Evolutionary conservation across 306 rosid genomes (phyloP), one percentile per base, ranked within the genome.

Genomic region (Gillenia trifoliata): DNA sequence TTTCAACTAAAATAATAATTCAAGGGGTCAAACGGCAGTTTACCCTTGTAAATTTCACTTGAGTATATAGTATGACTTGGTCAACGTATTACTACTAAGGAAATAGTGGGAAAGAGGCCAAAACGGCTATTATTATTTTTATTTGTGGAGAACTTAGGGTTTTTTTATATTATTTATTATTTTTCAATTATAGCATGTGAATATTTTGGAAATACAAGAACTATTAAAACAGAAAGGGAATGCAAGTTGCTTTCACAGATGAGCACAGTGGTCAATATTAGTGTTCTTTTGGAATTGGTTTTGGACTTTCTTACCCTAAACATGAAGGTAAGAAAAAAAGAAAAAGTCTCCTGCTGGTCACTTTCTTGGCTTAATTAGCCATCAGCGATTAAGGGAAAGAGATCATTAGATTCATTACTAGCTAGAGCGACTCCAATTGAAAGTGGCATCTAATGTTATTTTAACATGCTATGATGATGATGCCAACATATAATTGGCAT

Each of bases 21-120:
- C n/a, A n/a, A n/a, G n/a, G n/a, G n/a, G n/a, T n/a, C n/a, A n/a
- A n/a, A n/a, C n/a, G n/a, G n/a, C n/a, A n/a, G n/a, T n/a, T n/a
- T n/a, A n/a, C n/a, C n/a, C n/a, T n/a, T 15, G 52, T 45, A 15
- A 4, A 45, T 16, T 16, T 15, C 15, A 45, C 52, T 36, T 36
- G 41, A 45, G 20, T 5, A 45, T 45, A 20, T 19, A 16, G 52
- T 15, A 45, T 45, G 34, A 29, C 23, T 31, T 75, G 54, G 86
- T 83, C 86, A 79, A 62, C 73, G 10, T 71, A 61, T 71, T 72
- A 47, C 79, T 50, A 72, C 79, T 43, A 11, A 31, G 31, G 68
- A 11, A 67, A 33, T 43, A 6, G 7, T 1, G 7, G 47, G 33
- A 20, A 11, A 19, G 66, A 71, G 43, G 31, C 6, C 68, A 72